Base-by-base conservation (phyloP, 805 yeast genomes). In the Cyberlindnera meyerae region DNA sequence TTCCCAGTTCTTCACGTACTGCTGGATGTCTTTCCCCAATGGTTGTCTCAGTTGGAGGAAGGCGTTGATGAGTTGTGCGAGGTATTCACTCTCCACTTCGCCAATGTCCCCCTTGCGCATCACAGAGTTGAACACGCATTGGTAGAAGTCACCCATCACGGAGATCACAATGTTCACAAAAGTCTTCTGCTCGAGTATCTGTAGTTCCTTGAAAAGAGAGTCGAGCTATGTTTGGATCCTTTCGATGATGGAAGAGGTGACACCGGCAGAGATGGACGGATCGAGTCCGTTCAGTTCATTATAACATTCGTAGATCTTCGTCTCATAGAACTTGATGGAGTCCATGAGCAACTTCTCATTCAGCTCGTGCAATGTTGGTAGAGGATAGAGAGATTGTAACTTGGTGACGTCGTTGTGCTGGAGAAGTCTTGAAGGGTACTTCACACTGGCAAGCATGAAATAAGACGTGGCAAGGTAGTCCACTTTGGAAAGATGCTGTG, bases 311-410 rank as follows among this genome's bases (percentile, higher is more conserved):
- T 22, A 31, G 4, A 54, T 43, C 5, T 28, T 29, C 1, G 13
- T 6, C 21, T 52, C 51, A 21, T 39, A 40, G 4, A 17, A 6
- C 13, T 32, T 30, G 12, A 50, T 41, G 13, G 39, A 34, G 8
- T 34, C 29, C 16, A 42, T 22, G 8, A 54, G 27, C 15, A 47
- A 31, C 4, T 37, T 18, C 8, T 52, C 48, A 68, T 68, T 24
- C 66, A 71, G 49, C 64, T 75, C 76, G 56, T 61, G 36, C 66
- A 73, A 44, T 66, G 48, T 31, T 2, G 43, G 42, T 9, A 46
- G 32, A 3, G 27, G 21, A 4, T 36, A 33, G 0, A 33, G 16
- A 1, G 25, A 12, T 7, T 37, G 24, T 13, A 53, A 18, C 18
- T 34, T 40, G 18, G 30, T 13, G 9, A 51, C 20, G 25, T 54